These are phyloP conservation scores for Teunomyces aglyptinius DNA, from an alignment of 805 yeast species.

Conservation along the genomic window DNA sequence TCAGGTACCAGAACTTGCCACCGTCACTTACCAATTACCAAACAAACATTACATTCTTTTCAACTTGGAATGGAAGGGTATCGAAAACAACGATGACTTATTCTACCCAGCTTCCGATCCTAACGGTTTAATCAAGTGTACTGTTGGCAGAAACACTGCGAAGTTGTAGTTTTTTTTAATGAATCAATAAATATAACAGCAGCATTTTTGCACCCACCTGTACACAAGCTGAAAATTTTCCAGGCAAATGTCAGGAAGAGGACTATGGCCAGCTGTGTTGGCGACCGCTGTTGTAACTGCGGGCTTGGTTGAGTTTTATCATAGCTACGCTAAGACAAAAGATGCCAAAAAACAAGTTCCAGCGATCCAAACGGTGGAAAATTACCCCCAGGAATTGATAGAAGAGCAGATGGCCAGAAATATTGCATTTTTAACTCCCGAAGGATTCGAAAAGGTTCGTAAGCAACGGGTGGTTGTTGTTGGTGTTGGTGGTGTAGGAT, in stretches of 20 bases:
- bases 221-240: slow-evolving; percentile 1
- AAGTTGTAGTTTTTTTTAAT: slow-evolving; percentile 48
- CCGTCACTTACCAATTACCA: slow-evolving; percentile 76
- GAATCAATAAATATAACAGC: no score
- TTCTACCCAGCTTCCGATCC: slow-evolving; percentile 92
- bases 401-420: slow-evolving; percentile 92
- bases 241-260: slow-evolving; percentile 2
- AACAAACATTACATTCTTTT: slow-evolving; percentile 87
- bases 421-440: slow-evolving; percentile 86
- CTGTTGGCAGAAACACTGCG: slow-evolving; percentile 64
- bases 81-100: slow-evolving; percentile 74
- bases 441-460: slow-evolving; percentile 75
- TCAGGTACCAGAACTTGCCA: slow-evolving; percentile 52
- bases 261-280: slow-evolving; percentile 14
- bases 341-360: slow-evolving; percentile 1
- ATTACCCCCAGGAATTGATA: slow-evolving; percentile 62
- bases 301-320: slow-evolving; percentile 35
- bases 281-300: slow-evolving; percentile 34
- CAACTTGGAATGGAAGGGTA: slow-evolving; percentile 82
- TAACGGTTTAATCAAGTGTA: slow-evolving; percentile 85
- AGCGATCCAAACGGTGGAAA: slow-evolving; percentile 1
- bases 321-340: slow-evolving; percentile 15
- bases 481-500: slow-evolving; percentile 99
- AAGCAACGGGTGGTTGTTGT: slow-evolving; percentile 70
- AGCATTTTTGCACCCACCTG: slow-evolving; percentile 4